phyloP scores from a whole-genome alignment of 2,329 filamentous ascomycete species.

The Acarospora socialis region DNA sequence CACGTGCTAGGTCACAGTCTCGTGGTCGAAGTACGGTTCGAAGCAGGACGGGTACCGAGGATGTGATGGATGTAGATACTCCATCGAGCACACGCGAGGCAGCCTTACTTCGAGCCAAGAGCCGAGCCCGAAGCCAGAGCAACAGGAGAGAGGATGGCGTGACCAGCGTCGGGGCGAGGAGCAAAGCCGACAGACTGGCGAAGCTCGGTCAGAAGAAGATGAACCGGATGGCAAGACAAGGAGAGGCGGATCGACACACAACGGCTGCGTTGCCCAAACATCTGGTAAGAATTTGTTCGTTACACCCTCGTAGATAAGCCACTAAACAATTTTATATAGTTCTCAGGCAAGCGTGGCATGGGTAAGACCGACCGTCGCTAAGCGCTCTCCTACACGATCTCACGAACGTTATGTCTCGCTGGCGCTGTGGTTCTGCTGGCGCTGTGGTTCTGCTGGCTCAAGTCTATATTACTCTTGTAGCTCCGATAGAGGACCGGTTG shows the following conservation, averaged over 20 bases:
- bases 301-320: conserved; percentile 9
- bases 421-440: neutral
- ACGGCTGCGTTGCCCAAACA: conserved; percentile 75
- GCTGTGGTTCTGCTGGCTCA: too few species aligned
- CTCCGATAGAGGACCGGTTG: too few species aligned
- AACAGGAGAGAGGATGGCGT: conserved; percentile 71
- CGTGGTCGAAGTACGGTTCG: conserved; percentile 59
- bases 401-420: neutral
- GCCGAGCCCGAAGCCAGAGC: conserved; percentile 45
- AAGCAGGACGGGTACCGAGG: conserved; percentile 49
- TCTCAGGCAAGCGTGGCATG: conserved; percentile 82
- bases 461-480: too few species aligned
- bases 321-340: conserved; percentile 36
- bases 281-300: conserved; percentile 49
- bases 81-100: conserved; percentile 29
- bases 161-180: conserved; percentile 47
- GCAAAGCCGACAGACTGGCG: conserved; percentile 70
- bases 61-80: conserved; percentile 64
- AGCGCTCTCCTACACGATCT: conserved; percentile 12
- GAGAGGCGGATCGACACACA: conserved; percentile 87
- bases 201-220: conserved; percentile 95
- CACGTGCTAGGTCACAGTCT: conserved; percentile 57
- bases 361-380: conserved; percentile 71
- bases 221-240: conserved; percentile 94
- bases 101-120: conserved; percentile 54